Conservation (phyloP, 768 basidiomycete genomes). For the Mrakia frigida region DNA sequence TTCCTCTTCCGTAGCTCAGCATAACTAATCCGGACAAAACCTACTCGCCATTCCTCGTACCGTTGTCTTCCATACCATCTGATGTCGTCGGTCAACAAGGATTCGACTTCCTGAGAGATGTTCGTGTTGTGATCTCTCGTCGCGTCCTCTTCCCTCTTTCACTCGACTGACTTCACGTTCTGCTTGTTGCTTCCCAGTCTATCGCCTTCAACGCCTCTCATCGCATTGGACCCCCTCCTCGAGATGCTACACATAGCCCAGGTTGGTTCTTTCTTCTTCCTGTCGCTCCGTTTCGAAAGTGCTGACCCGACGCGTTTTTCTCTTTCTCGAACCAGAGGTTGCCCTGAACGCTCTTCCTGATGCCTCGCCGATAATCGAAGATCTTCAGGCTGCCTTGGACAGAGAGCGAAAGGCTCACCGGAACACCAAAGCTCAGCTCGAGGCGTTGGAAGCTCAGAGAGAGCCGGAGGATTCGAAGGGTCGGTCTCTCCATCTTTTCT, state of each 20-base stretch:
- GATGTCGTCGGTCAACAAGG: neutral
- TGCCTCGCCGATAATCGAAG: neutral
- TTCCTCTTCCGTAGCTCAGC: neutral
- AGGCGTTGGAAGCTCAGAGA: neutral
- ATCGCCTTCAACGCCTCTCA: neutral
- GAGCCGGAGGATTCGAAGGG: neutral
- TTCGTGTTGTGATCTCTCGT: neutral
- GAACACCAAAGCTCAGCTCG: neutral
- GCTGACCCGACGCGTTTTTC: neutral
- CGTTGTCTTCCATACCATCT: neutral
- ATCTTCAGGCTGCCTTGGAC: neutral
- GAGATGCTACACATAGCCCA: neutral
- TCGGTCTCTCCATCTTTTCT: neutral
- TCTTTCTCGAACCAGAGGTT: neutral
- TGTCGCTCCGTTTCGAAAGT: neutral
- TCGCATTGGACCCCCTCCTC: neutral
- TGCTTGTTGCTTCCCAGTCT: neutral
- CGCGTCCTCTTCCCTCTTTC: neutral
- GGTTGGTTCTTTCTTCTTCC: neutral
- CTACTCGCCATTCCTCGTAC: neutral
- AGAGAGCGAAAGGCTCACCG: neutral
- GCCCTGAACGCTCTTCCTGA: neutral
- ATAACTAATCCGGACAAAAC: neutral
- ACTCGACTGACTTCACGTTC: neutral
- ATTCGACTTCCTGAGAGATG: slow-evolving; percentile 1